Conservation (phyloP, 768 basidiomycete species). For the Boletales sp. region DNA sequence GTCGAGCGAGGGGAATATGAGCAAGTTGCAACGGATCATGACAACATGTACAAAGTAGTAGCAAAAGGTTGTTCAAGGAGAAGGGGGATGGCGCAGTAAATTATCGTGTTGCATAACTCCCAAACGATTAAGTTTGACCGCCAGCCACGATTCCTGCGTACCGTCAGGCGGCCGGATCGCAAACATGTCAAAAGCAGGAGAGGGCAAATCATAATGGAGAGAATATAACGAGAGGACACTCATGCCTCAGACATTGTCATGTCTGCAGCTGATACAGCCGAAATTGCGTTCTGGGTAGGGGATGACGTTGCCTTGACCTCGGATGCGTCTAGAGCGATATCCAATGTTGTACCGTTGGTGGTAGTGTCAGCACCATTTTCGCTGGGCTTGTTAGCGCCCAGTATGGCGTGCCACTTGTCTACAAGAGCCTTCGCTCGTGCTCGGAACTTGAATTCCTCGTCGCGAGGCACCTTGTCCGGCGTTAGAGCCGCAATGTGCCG, state of each 20-base stretch:
- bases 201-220: conserved; percentile 6
- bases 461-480: conserved; percentile 42
- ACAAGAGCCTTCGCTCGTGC: conserved; percentile 46
- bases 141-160: not conserved
- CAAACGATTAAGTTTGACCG: not conserved
- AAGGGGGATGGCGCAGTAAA: conserved; percentile 17
- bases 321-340: conserved; percentile 12
- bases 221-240: conserved; percentile 8
- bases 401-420: conserved; percentile 41
- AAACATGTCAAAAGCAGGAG: conserved; percentile 16
- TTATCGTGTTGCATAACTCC: conserved; percentile 6
- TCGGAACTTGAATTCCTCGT: conserved; percentile 53
- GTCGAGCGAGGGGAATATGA: conserved; percentile 22
- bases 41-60: conserved; percentile 28
- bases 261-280: conserved; percentile 34
- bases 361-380: conserved; percentile 29
- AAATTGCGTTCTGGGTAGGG: conserved; percentile 27
- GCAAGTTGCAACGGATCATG: conserved; percentile 20
- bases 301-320: conserved; percentile 22
- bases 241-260: conserved; percentile 40
- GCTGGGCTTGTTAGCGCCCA: conserved; percentile 31
- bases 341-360: conserved; percentile 25
- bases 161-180: conserved; percentile 6
- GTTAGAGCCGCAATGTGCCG: conserved; percentile 52
- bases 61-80: conserved; percentile 19